Percentiles rank a stretch among this genome's conserved stretches.
Conservation (phyloP, 2,329 filamentous ascomycete genomes). For the Karstenula rhodostoma region DNA sequence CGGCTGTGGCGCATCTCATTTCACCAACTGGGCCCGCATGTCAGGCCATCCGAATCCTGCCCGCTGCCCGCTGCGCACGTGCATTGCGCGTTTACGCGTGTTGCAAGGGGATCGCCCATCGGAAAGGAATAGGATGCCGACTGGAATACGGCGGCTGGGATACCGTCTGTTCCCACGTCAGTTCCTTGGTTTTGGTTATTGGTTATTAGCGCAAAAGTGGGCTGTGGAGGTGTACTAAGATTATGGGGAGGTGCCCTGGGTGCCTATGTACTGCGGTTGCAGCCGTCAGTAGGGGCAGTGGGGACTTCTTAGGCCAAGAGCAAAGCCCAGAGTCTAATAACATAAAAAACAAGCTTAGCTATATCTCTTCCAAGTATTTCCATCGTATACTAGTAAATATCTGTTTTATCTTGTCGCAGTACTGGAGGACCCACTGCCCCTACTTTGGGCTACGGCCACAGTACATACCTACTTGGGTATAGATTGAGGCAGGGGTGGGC, state of each 20-base stretch:
- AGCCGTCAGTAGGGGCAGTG: too few relatives aligned
- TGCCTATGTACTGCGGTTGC: too few relatives aligned
- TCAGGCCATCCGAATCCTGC: slow-evolving; percentile 6
- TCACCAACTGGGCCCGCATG: not conserved
- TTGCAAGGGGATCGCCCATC: slow-evolving; percentile 1
- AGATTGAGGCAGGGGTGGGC: not conserved
- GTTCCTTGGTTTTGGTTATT: not conserved
- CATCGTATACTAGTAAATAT: too few relatives aligned
- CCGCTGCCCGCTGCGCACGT: not conserved
- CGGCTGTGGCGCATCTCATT: not conserved
- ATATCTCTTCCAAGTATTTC: too few relatives aligned
- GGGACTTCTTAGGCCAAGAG: too few relatives aligned
- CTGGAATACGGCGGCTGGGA: not conserved
- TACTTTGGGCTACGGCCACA: too few relatives aligned
- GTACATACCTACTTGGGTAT: slow-evolving; percentile 1
- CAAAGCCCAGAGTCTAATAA: too few relatives aligned
- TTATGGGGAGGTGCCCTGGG: not conserved
- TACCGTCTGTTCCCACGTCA: not conserved
- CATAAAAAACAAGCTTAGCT: too few relatives aligned
- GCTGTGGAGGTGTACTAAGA: not conserved
- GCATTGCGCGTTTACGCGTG: slow-evolving; percentile 6
- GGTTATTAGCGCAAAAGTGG: not conserved
- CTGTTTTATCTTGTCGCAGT: too few relatives aligned
- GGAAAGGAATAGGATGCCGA: slow-evolving; percentile 8
- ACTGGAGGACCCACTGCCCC: too few relatives aligned